A percentile compares a stretch with the other conserved stretches of the same genome.
Conservation (phyloP, 1,284 basidiomycete species). For the Gomphus sp. region DNA sequence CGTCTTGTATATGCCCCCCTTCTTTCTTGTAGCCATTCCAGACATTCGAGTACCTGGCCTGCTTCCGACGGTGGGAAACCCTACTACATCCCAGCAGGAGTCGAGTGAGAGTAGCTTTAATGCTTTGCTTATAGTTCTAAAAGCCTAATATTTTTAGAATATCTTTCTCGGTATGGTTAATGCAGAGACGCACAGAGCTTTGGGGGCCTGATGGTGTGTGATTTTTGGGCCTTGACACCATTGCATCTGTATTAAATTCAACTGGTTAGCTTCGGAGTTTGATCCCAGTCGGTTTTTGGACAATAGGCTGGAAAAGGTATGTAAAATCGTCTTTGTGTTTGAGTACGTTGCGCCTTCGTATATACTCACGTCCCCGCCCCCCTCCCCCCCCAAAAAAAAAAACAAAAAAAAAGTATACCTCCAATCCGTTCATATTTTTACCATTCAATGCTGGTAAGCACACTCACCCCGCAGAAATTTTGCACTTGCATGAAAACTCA, state of each 20-base stretch:
- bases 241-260: not conserved
- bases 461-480: not conserved
- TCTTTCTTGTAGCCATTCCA: slow-evolving; percentile 18
- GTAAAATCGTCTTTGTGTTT: not conserved
- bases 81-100: slow-evolving; percentile 43
- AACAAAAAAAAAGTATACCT: too few species aligned
- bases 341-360: not conserved
- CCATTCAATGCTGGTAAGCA: slow-evolving; percentile 35
- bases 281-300: slow-evolving; percentile 17
- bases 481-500: not conserved
- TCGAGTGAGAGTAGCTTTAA: slow-evolving; percentile 27
- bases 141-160: slow-evolving; percentile 5
- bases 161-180: slow-evolving; percentile 45
- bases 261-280: slow-evolving; percentile 12
- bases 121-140: slow-evolving; percentile 4
- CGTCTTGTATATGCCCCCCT: not conserved
- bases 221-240: not conserved
- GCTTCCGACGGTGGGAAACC: slow-evolving; percentile 38
- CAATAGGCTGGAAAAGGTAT: slow-evolving; percentile 10
- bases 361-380: not conserved
- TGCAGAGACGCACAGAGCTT: slow-evolving; percentile 53
- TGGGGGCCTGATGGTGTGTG: slow-evolving; percentile 50
- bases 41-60: slow-evolving; percentile 35
- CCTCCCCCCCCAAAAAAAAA: not conserved
- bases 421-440: slow-evolving; percentile 24